These are phyloP conservation scores for Stylonectria norvegica DNA, from an alignment of 2,329 filamentous ascomycete species.

Conservation along the genomic window DNA sequence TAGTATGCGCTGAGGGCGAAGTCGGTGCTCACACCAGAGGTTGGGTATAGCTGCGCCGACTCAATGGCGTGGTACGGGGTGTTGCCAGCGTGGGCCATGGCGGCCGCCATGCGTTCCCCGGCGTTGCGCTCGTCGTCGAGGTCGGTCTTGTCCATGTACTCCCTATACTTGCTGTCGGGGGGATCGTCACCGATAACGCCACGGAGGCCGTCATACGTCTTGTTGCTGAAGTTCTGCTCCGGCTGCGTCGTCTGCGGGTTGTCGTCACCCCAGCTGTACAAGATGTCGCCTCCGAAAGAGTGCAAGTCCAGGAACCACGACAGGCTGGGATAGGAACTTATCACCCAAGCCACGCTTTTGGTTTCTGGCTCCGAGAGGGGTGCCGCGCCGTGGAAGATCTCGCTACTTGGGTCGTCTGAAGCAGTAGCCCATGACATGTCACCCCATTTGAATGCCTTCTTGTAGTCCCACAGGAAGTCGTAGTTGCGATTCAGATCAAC, in stretches of 20 bases:
- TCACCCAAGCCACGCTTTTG: constrained; percentile 49
- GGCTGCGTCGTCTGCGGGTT: constrained; percentile 45
- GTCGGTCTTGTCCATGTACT: constrained; percentile 43
- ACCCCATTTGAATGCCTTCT: constrained; percentile 37
- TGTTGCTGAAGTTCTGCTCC: constrained; percentile 51
- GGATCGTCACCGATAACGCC: constrained; percentile 41
- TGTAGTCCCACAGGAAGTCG: constrained; percentile 55
- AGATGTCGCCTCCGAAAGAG: constrained; percentile 48
- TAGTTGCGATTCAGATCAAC: constrained; percentile 57
- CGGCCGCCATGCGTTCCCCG: constrained; percentile 33
- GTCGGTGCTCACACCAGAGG: constrained; percentile 44
- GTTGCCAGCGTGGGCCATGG: constrained; percentile 39
- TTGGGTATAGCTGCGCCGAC: constrained; percentile 43
- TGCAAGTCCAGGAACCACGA: constrained; percentile 59
- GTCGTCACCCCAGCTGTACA: constrained; percentile 58
- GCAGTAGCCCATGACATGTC: constrained; percentile 36
- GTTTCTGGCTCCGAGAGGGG: constrained; percentile 56
- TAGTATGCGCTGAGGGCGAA: constrained; percentile 46
- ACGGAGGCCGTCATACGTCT: constrained; percentile 48
- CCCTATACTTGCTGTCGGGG: constrained; percentile 37
- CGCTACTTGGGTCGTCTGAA: constrained; percentile 38
- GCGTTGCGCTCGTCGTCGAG: constrained; percentile 31
- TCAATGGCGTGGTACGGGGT: constrained; percentile 38
- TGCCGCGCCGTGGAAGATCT: constrained; percentile 49
- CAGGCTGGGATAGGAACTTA: constrained; percentile 47